Evolutionary conservation across 441 rosid species (phyloP).

Genomic region (Hura crepitans): DNA sequence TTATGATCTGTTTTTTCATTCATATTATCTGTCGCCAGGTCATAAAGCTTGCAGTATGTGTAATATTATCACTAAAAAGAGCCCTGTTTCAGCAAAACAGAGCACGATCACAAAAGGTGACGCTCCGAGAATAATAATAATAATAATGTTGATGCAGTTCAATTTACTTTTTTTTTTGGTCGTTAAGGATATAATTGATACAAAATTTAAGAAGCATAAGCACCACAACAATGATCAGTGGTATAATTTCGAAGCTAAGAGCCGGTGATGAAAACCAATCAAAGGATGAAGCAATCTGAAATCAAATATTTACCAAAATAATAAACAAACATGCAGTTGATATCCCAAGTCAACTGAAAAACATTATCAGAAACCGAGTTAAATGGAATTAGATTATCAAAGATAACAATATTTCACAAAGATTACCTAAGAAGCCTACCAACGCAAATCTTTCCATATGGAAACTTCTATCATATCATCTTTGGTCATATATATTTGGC

Average conservation of each 20-base stretch:
- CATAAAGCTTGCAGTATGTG: not conserved
- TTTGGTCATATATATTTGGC: not conserved
- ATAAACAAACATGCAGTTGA: not conserved
- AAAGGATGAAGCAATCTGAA: not conserved
- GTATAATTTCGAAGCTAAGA: not conserved
- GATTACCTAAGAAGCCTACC: not conserved
- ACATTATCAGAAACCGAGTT: not conserved
- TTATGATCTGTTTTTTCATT: not conserved
- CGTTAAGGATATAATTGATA: too few species aligned
- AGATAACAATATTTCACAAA: not conserved
- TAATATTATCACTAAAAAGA: not conserved
- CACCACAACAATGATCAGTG: not conserved
- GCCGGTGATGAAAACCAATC: not conserved
- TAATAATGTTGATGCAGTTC: too few species aligned
- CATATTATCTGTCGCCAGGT: not conserved
- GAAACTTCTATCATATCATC: not conserved
- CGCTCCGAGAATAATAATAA: not conserved
- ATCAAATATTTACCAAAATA: not conserved
- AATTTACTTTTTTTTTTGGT: too few species aligned
- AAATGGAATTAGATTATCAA: conserved; percentile 7
- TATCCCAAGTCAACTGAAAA: not conserved
- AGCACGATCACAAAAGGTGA: not conserved
- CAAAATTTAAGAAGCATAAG: too few species aligned
- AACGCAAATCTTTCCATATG: not conserved
- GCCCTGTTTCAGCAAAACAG: not conserved